Base-by-base conservation (phyloP, 1,284 basidiomycete species). In the Heterobasidion annosum region DNA sequence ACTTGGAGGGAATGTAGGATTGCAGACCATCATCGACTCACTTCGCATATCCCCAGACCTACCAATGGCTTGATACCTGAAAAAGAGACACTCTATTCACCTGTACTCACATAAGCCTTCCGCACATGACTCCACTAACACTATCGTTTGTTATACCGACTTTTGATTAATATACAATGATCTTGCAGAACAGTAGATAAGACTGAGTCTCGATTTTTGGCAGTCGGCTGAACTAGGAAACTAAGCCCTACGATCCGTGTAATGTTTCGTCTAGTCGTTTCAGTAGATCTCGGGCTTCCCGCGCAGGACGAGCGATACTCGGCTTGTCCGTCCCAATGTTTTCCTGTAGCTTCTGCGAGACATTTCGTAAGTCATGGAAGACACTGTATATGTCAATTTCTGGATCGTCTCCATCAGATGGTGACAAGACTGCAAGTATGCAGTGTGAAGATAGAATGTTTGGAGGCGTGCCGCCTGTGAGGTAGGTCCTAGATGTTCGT, bases 241-340 rank as follows among this genome's bases (percentile, higher is more conserved):
- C 10, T 32, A 8, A 3, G 10, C 16, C 15, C 34, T 35, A 49
- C 34, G 48, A 49, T 34, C 34, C 25, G 33, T 34, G 34, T 13
- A 49, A 35, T 13, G 25, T 35, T 12, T 66, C 64, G 12, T 65
- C 69, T 54, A 71, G 62, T 43, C 65, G 69, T 62, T 75, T 86
- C 51, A 98, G 68, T 45, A 89, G 60, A 52, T 97, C 93, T 60
- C 83, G 78, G 3, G 92, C 85, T 64, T 97, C 93, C 50, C 94
- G 75, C 10, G 92, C 90, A 0, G 92, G 92, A 49, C 93, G 76
- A 15, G 89, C 78, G 50, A 95, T 83, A n/a, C 78, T 75, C 2
- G 89, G 83, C 45, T 80, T 81, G 55, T 93, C 91, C 56, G 77
- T 83, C 1, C 75, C 78, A 3, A 83, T 78, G 63, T 83, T 85